Conservation (phyloP, 805 yeast genomes). For the Saturnispora hagleri region DNA sequence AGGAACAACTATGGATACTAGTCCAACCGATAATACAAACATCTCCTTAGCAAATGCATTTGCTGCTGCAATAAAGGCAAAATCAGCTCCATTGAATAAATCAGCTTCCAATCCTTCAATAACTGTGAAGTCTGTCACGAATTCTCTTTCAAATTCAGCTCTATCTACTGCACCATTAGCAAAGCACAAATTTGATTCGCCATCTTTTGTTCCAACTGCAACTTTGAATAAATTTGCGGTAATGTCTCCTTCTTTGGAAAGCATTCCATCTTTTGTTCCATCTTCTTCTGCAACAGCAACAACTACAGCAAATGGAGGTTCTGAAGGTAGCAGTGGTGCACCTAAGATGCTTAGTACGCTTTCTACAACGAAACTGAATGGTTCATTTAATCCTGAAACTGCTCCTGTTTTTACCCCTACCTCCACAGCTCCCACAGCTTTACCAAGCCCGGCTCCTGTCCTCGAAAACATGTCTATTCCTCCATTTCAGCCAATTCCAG, state of each 20-base stretch:
- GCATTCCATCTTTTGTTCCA: constrained; percentile 43
- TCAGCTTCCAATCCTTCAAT: neutral
- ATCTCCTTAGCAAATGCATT: constrained; percentile 4
- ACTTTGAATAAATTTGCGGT: constrained; percentile 31
- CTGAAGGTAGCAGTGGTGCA: neutral
- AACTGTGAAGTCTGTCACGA: neutral
- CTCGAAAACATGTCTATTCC: constrained; percentile 1
- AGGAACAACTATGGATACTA: constrained; percentile 3
- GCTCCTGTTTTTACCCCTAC: constrained; percentile 27
- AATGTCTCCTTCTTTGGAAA: constrained; percentile 41
- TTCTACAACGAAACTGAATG: neutral
- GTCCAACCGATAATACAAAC: constrained; percentile 11
- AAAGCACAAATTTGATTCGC: constrained; percentile 43
- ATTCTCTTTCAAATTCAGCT: neutral
- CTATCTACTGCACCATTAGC: constrained; percentile 6
- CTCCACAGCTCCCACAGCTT: constrained; percentile 27
- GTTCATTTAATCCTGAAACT: constrained; percentile 23
- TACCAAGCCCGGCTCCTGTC: constrained; percentile 30
- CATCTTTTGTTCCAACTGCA: constrained; percentile 42
- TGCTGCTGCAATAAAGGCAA: constrained; percentile 3
- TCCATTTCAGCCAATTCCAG: constrained; percentile 8
- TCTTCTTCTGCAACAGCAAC: constrained; percentile 11
- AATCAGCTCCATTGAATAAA: constrained; percentile 6
- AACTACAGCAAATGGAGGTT: constrained; percentile 7
- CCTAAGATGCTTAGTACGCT: neutral